Evolutionary conservation across 345 rosid genomes (phyloP).

Genomic region (Populus euphratica): DNA sequence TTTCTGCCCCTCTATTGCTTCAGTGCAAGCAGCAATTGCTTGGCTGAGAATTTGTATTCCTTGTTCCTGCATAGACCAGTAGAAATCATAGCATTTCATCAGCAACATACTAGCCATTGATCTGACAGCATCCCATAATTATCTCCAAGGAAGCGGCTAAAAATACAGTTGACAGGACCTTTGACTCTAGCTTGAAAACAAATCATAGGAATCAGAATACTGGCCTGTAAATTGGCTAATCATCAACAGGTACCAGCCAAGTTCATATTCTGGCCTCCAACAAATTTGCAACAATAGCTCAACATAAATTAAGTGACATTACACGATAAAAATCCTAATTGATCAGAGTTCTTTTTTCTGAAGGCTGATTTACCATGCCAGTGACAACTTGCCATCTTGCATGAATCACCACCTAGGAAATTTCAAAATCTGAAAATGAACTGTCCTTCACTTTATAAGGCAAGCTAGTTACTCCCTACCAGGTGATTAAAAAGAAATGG

Average conservation of each 20-base stretch:
- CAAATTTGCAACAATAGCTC: background rate
- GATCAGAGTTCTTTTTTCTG: background rate
- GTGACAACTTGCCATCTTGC: background rate
- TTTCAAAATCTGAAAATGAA: background rate
- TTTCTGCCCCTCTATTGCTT: constrained; percentile 71
- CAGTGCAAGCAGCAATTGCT: constrained; percentile 79
- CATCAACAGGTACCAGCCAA: background rate
- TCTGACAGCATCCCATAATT: background rate
- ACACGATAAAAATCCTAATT: background rate
- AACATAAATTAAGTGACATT: background rate
- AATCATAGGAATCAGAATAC: background rate
- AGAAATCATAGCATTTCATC: background rate
- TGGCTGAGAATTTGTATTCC: constrained; percentile 72
- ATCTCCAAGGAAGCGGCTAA: background rate
- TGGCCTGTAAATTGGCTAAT: background rate
- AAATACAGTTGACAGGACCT: background rate
- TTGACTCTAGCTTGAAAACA: background rate
- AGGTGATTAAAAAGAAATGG: background rate
- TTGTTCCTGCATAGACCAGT: constrained; percentile 62
- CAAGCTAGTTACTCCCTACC: background rate
- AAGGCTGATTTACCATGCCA: background rate
- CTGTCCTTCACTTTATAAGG: background rate
- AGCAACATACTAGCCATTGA: background rate
- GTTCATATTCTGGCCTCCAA: background rate
- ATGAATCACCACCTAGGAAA: background rate